Conservation (phyloP, 139 green algal species). For the Chlamydomonas sp. region DNA sequence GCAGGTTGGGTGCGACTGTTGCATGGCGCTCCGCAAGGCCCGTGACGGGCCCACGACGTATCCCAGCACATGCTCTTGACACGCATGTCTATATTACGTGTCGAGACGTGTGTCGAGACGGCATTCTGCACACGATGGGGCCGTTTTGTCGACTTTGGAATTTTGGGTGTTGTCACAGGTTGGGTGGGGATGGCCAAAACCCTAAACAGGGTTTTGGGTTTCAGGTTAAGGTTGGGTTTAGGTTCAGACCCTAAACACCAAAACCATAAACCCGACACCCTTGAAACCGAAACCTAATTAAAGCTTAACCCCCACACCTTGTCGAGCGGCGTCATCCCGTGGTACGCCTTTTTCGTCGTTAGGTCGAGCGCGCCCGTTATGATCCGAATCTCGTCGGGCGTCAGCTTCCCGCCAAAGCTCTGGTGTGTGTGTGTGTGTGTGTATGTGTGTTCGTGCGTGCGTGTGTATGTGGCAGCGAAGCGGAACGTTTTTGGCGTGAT, state of each 20-base stretch:
- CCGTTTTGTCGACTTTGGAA: too few species aligned
- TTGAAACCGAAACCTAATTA: neutral
- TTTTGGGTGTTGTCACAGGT: too few species aligned
- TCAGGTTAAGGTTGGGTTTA: neutral
- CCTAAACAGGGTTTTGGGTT: too few species aligned
- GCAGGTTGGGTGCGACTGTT: too few species aligned
- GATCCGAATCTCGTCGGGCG: slow-evolving; percentile 19
- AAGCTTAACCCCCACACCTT: slow-evolving; percentile 75
- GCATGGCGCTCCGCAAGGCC: too few species aligned
- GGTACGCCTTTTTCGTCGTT: slow-evolving; percentile 60
- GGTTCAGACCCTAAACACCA: neutral
- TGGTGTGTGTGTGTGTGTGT: neutral
- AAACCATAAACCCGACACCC: neutral
- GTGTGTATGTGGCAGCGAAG: neutral
- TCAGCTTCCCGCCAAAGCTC: slow-evolving; percentile 14
- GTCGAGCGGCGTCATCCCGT: slow-evolving; percentile 72
- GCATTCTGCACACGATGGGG: too few species aligned
- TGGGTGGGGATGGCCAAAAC: too few species aligned
- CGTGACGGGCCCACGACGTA: too few species aligned
- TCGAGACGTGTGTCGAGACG: too few species aligned
- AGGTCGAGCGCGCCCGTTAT: slow-evolving; percentile 46
- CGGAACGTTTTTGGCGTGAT: neutral
- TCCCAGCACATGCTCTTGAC: too few species aligned
- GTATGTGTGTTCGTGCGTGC: neutral
- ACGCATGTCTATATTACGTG: too few species aligned